Evolutionary conservation across 257 asterid genomes (phyloP).

Genomic region (Lycium barbarum): DNA sequence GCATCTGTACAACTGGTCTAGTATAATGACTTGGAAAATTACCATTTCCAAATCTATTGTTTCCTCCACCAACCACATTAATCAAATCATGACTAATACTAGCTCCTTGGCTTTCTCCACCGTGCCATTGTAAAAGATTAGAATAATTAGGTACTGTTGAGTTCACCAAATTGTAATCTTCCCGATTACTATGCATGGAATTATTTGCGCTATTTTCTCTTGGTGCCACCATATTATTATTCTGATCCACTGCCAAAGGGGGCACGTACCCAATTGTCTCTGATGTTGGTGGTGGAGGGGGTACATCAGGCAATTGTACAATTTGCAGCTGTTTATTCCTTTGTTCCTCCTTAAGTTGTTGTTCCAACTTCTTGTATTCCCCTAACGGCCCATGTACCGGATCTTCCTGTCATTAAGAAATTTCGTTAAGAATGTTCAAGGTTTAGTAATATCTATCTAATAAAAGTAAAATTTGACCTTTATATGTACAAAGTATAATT

Average conservation of each 20-base stretch:
- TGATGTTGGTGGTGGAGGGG: background rate
- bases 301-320: background rate
- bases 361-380: constrained; percentile 1
- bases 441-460: background rate
- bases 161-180: background rate
- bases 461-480: background rate
- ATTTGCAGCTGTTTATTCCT: background rate
- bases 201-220: background rate
- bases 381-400: constrained; percentile 39
- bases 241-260: background rate
- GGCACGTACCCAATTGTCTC: background rate
- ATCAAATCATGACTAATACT: background rate
- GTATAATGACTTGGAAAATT: background rate
- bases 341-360: constrained; percentile 16
- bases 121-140: background rate
- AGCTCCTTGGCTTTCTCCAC: background rate
- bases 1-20: background rate
- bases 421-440: background rate
- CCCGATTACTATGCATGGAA: background rate
- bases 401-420: constrained; percentile 12
- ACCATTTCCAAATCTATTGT: background rate
- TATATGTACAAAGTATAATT: background rate
- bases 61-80: background rate
- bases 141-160: background rate
- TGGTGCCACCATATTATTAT: background rate